Base-by-base conservation (phyloP, 768 basidiomycete species). In the Lentinula aciculospora region DNA sequence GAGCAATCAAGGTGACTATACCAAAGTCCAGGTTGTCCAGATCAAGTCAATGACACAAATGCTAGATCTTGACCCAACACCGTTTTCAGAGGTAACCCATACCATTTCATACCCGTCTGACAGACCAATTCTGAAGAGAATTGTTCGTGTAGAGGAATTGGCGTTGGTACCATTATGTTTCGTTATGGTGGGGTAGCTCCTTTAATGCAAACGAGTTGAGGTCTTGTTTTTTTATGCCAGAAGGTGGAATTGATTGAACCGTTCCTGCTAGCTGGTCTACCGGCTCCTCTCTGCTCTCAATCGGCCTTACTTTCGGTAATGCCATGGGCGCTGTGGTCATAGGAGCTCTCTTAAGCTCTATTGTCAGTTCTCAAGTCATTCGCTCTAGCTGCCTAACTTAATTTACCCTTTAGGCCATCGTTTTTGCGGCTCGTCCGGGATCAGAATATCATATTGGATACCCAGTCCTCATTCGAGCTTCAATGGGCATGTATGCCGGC, bases 391-490 rank as follows among this genome's bases (percentile, higher is more conserved):
- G n/a, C n/a, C n/a, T 28, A 15, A n/a, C 21, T 51, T 17, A 32
- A 3, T 4, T 32, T 51, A 15, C 19, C 12, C 21, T 5, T n/a
- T 5, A 53, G 51, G 51, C 62, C 1, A 66, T 65, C 58, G 60
- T 64, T 27, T 29, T 63, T 3, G 60, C 64, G 6, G 60, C 65
- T 25, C 61, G 64, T 25, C 62, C 62, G 2, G 65, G 65, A 13
- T 60, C 62, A 2, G 58, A 61, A 13, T 62, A 63, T 29, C 63
- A 66, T 42, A 66, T 67, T 31, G 66, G 65, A 23, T 61, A 67
- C 34, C 66, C 64, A 12, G 53, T 63, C 13, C 28, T 62, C 10
- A 40, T 64, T 25, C 59, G 65, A 10, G 61, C 65, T 10, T 59
- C 56, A 45, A 63, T 64, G 50, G 65, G 65, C 3, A 62, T 66